Conservation (phyloP, 139 green algal species). For the Tetraselmis chui region DNA sequence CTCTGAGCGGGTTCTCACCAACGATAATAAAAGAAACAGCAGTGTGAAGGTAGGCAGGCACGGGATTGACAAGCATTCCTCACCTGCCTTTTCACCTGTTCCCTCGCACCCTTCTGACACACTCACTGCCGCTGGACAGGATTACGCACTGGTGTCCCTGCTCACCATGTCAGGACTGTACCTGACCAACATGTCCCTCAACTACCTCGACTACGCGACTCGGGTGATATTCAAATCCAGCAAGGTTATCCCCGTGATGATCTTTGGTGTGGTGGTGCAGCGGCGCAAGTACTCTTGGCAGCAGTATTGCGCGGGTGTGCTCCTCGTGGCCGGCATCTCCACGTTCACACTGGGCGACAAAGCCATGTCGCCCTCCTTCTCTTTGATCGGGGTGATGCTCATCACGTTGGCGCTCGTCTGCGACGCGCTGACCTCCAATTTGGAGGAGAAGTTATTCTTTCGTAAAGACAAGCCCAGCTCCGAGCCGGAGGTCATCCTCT, state of each 20-base stretch:
- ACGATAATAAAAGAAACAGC: conserved; percentile 25
- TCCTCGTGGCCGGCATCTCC: conserved; percentile 51
- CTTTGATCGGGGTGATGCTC: conserved; percentile 31
- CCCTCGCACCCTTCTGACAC: no score
- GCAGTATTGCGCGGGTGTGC: conserved; percentile 32
- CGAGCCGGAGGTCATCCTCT: conserved; percentile 46
- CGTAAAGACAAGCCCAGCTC: conserved; percentile 30
- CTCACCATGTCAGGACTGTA: conserved; percentile 45
- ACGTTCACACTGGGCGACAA: conserved; percentile 50
- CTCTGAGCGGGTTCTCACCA: conserved; percentile 25
- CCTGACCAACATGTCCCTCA: conserved; percentile 57
- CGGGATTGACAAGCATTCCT: no score
- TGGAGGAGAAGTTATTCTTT: conserved; percentile 61
- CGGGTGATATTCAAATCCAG: conserved; percentile 56
- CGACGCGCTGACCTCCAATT: conserved; percentile 56
- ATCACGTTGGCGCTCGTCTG: conserved; percentile 45
- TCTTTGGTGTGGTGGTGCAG: conserved; percentile 35
- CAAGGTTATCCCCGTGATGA: conserved; percentile 56
- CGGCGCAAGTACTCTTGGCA: conserved; percentile 29
- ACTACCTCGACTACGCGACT: conserved; percentile 63
- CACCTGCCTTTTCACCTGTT: no score
- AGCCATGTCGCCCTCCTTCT: conserved; percentile 37
- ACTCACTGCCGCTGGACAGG: no score
- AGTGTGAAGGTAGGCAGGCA: conserved; percentile 27
- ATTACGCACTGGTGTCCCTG: conserved; percentile 39